A percentile compares a stretch with the other conserved stretches of the same genome.
phyloP scores from a whole-genome alignment of 108 stramenopile species.

The Cafeteria roenbergensis region DNA sequence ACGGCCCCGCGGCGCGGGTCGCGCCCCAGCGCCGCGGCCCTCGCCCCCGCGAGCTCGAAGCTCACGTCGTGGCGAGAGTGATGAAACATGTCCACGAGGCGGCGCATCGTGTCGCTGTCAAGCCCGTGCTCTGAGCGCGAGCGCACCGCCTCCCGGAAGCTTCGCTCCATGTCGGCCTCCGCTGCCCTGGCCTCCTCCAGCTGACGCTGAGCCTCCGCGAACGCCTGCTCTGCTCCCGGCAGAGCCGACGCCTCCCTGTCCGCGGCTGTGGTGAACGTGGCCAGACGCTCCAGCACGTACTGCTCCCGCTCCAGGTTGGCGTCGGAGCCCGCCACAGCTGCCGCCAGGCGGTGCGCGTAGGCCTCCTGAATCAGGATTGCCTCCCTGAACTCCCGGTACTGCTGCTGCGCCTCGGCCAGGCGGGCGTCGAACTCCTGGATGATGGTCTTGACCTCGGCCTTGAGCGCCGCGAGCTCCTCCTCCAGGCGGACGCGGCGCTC shows the following conservation, averaged over 20 bases:
- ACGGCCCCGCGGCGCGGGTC: neutral
- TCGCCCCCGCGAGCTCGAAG: constrained; percentile 4
- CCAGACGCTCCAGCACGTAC: constrained; percentile 19
- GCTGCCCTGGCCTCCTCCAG: constrained; percentile 16
- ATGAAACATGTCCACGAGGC: constrained; percentile 20
- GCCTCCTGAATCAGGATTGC: constrained; percentile 31
- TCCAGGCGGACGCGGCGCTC: too few relatives aligned
- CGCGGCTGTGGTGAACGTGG: neutral
- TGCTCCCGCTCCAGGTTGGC: constrained; percentile 17
- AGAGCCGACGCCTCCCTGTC: constrained; percentile 13
- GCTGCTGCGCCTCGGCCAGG: constrained; percentile 14
- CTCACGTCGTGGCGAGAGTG: neutral
- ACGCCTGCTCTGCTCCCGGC: constrained; percentile 18
- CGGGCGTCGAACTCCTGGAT: constrained; percentile 36
- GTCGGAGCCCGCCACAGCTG: constrained; percentile 30
- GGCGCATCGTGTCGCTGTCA: constrained; percentile 32
- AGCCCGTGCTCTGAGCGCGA: constrained; percentile 15
- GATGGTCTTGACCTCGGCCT: constrained; percentile 28
- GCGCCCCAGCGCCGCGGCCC: neutral
- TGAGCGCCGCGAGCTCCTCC: constrained; percentile 3
- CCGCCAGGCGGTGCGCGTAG: constrained; percentile 26
- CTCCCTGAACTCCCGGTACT: constrained; percentile 15
- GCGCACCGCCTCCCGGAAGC: constrained; percentile 34
- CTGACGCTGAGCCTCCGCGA: constrained; percentile 12
- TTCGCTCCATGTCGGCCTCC: constrained; percentile 30